Base-by-base conservation (phyloP, 192 early-diverging fungal species). In the Entomortierella beljakovae region DNA sequence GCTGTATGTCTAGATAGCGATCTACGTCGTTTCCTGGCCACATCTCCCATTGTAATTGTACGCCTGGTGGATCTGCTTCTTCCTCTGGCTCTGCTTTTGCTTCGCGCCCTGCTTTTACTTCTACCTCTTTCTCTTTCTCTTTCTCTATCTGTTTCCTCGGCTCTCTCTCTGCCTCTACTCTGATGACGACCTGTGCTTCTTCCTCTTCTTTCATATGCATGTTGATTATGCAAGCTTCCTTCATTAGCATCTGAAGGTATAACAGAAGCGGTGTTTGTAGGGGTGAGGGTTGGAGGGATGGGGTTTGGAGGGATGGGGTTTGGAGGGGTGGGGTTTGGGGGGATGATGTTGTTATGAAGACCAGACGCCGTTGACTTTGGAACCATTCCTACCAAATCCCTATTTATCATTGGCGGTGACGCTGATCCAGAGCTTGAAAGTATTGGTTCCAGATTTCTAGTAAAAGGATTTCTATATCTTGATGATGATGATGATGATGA, bases 61-160 rank as follows among this genome's bases (percentile, higher is more conserved):
- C 60, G 56, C 28, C 72, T 58, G 4, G 38, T 53, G 8, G 72
- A 53, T 38, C 71, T 51, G 29, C 71, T 74, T 26, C 56, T 51
- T n/a, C 70, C 64, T 42, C 70, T 49, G 28, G 10, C 7, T 13
- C 50, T 40, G 26, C 70, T 73, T 49, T 33, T 73, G 40, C 70
- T 60, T 6, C 67, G 56, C 3, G 34, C 29, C 48, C 51, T 54
- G 46, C 49, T 6, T 48, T 37, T 26, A 25, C 62, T 64, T 0
- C 65, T 40, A 2, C 56, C 56, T 22, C 64, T 34, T 3, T 32
- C 61, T 22, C 38, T 57, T 40, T 35, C 32, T 37, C 42, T 13
- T 4, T 43, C 51, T 9, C n/a, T 31, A 49, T 62, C 64, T 40
- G 62, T 43, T 0, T 35, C 32, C 6, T 57, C 48, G 6, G 56